Evolutionary conservation across 352 stramenopile species (phyloP).

Genomic region (Globisporangium mamillatum): DNA sequence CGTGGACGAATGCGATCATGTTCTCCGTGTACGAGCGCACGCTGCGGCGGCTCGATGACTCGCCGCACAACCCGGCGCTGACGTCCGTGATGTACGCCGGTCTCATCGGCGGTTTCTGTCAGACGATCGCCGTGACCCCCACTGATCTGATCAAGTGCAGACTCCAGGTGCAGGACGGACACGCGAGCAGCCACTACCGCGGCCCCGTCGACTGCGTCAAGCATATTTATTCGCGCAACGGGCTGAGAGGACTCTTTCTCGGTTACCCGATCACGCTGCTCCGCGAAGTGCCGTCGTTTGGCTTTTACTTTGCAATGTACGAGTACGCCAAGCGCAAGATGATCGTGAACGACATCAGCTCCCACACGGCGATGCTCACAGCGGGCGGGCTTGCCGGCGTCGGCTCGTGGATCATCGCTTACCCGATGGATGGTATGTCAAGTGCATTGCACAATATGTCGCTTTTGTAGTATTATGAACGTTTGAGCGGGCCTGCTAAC

Average conservation of each 20-base stretch:
- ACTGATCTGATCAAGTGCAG: conserved; percentile 85
- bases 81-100: conserved; percentile 71
- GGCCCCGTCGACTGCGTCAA: conserved; percentile 74
- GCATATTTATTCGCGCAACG: conserved; percentile 63
- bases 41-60: conserved; percentile 57
- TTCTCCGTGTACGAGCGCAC: conserved; percentile 81
- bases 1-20: conserved; percentile 86
- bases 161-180: conserved; percentile 76
- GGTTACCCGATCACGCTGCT: conserved; percentile 73
- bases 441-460: not conserved
- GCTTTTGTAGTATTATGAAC: conserved; percentile 5
- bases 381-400: conserved; percentile 74
- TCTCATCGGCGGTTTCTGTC: conserved; percentile 69
- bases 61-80: conserved; percentile 46
- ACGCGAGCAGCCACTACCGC: conserved; percentile 51
- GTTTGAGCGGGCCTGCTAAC: not conserved
- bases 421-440: conserved; percentile 71
- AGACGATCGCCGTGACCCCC: conserved; percentile 69
- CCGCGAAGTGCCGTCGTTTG: conserved; percentile 79
- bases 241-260: conserved; percentile 63
- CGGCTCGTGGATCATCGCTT: conserved; percentile 77
- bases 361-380: conserved; percentile 77
- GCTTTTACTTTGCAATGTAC: conserved; percentile 84
- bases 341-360: conserved; percentile 47
- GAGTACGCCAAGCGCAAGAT: conserved; percentile 76